A percentile compares a stretch with the other conserved stretches of the same genome.
Evolutionary conservation across 768 basidiomycete species (phyloP).

Genomic region (Suillus ampliporus): DNA sequence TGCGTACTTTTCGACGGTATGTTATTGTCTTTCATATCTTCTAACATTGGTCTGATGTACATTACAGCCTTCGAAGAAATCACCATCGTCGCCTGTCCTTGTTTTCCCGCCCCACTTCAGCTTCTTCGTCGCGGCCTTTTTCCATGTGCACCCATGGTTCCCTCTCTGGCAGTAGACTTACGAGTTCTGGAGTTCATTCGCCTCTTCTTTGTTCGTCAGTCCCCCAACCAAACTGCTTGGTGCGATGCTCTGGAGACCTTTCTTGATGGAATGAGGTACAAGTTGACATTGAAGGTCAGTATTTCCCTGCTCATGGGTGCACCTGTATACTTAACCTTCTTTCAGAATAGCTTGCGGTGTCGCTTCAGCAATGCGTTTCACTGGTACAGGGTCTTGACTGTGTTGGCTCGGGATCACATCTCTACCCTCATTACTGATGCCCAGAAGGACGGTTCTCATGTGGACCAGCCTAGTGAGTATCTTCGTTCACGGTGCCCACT

Average conservation of each 20-base stretch:
- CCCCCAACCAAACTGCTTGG: slow-evolving; percentile 36
- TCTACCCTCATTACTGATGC: slow-evolving; percentile 8
- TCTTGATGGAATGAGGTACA: slow-evolving; percentile 24
- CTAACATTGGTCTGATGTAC: neutral
- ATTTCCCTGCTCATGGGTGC: neutral
- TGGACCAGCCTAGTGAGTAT: slow-evolving; percentile 24
- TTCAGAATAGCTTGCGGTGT: slow-evolving; percentile 28
- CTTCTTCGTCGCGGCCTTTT: slow-evolving; percentile 33
- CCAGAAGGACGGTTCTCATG: neutral
- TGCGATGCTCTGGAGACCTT: slow-evolving; percentile 34
- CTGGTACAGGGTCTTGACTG: slow-evolving; percentile 31
- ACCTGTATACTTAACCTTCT: neutral
- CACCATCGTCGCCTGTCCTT: slow-evolving; percentile 6
- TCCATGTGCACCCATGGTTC: slow-evolving; percentile 34
- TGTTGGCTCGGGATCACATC: slow-evolving; percentile 18
- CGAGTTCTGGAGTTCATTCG: slow-evolving; percentile 34
- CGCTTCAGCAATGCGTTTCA: slow-evolving; percentile 32
- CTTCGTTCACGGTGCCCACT: slow-evolving; percentile 29
- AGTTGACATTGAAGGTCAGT: slow-evolving; percentile 23
- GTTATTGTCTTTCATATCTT: slow-evolving; percentile 4
- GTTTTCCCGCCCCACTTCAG: slow-evolving; percentile 23
- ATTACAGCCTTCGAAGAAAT: slow-evolving; percentile 10
- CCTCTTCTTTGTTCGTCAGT: slow-evolving; percentile 29
- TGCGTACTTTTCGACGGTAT: slow-evolving; percentile 10
- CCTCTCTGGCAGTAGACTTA: slow-evolving; percentile 40